phyloP scores from a whole-genome alignment of 257 asterid genomes.

The Nicotiana sylvestris region DNA sequence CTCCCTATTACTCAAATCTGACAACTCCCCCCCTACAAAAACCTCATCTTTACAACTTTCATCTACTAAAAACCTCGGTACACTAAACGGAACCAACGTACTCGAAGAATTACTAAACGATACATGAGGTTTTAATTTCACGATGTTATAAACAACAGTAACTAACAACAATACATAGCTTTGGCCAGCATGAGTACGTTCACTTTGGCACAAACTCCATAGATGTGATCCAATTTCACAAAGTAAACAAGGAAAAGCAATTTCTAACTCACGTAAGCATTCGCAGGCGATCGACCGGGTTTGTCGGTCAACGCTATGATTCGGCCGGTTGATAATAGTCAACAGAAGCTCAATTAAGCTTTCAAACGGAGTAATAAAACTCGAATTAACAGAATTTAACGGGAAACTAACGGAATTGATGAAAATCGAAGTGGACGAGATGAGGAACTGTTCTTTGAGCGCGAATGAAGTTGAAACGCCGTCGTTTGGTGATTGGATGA shows the following conservation, averaged over 20 bases:
- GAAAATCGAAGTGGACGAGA: constrained; percentile 61
- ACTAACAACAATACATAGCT: constrained; percentile 59
- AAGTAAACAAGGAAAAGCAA: constrained; percentile 73
- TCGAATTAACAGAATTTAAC: constrained; percentile 2
- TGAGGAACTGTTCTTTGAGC: constrained; percentile 73
- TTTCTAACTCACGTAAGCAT: constrained; percentile 82
- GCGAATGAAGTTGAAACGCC: constrained; percentile 39
- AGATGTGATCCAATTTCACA: constrained; percentile 59
- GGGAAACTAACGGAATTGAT: constrained; percentile 20
- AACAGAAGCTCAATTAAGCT: constrained; percentile 68
- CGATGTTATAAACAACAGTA: constrained; percentile 44
- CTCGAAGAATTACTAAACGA: constrained; percentile 44
- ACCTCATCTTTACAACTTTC: constrained; percentile 23
- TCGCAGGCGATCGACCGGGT: constrained; percentile 82
- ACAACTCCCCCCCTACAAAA: constrained; percentile 48
- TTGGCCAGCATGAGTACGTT: constrained; percentile 85
- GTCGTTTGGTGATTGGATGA: constrained; percentile 72
- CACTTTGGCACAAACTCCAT: constrained; percentile 76
- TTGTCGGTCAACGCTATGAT: constrained; percentile 80
- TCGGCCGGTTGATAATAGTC: constrained; percentile 79
- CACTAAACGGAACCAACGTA: constrained; percentile 70
- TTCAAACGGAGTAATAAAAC: constrained; percentile 23
- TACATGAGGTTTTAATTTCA: constrained; percentile 40
- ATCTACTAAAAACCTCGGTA: constrained; percentile 50
- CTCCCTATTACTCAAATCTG: constrained; percentile 42